Percentiles rank a stretch among this genome's conserved stretches.
phyloP scores from a whole-genome alignment of 2,329 filamentous ascomycete genomes.

The Gnomoniopsis sp. region DNA sequence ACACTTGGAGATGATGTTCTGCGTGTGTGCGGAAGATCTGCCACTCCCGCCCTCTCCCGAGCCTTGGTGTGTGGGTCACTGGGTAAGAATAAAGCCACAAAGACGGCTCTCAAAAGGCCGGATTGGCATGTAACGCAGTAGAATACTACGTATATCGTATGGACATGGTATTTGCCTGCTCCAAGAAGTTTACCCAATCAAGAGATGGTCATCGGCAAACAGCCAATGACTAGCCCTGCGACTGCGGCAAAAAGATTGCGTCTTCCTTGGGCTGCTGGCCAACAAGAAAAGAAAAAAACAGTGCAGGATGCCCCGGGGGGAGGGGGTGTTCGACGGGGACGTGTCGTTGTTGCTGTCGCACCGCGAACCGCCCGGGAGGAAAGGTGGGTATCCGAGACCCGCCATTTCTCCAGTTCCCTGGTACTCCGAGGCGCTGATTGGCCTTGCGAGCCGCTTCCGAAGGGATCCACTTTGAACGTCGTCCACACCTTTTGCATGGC shows the following conservation, averaged over 20 bases:
- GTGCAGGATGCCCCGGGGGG: not conserved
- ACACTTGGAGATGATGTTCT: too few species aligned
- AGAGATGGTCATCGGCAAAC: not conserved
- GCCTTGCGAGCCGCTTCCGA: not conserved
- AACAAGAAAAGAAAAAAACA: not conserved
- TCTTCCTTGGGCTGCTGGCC: too few species aligned
- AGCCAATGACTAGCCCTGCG: not conserved
- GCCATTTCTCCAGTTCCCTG: not conserved
- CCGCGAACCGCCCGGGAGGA: slow-evolving; percentile 13
- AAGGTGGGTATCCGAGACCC: not conserved
- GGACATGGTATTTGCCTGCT: not conserved
- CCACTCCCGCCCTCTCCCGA: too few species aligned
- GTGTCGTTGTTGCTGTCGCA: slow-evolving; percentile 4
- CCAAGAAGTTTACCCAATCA: not conserved
- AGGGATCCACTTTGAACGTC: not conserved
- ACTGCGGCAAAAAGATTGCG: not conserved
- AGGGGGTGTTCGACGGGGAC: not conserved
- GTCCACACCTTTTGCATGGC: not conserved
- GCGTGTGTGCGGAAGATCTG: too few species aligned
- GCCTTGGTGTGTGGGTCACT: too few species aligned
- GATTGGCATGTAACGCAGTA: too few species aligned
- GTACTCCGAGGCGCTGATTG: not conserved
- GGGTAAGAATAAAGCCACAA: too few species aligned
- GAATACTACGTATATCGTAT: not conserved
- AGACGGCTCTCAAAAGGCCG: too few species aligned